Evolutionary conservation across 768 basidiomycete species (phyloP).

Genomic region (Suillus hirtellus): DNA sequence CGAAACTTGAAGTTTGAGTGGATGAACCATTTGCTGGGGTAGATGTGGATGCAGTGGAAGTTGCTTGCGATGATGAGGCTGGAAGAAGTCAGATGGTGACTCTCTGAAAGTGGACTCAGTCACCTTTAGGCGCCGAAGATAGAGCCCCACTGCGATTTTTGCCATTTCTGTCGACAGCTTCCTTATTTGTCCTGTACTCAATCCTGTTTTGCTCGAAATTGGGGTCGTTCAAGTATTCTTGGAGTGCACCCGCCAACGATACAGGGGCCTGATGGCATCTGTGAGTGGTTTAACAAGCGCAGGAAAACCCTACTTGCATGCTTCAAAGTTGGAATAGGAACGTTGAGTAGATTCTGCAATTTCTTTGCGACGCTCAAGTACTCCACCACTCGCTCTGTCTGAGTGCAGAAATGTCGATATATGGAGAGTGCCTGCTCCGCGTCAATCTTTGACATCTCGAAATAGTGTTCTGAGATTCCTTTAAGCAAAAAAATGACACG

Average conservation of each 20-base stretch:
- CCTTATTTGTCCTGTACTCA: constrained; percentile 87
- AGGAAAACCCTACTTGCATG: constrained; percentile 53
- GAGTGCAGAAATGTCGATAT: constrained; percentile 92
- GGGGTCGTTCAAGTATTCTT: constrained; percentile 95
- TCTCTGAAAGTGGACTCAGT: constrained; percentile 15
- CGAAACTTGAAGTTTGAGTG: constrained; percentile 22
- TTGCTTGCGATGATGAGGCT: constrained; percentile 20
- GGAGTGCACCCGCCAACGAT: constrained; percentile 87
- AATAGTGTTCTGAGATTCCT: constrained; percentile 76
- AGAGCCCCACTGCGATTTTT: constrained; percentile 15
- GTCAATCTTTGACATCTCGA: constrained; percentile 96
- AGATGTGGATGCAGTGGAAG: constrained; percentile 21
- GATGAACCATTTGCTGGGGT: constrained; percentile 27
- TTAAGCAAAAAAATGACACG: constrained; percentile 15
- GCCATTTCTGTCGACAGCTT: constrained; percentile 49
- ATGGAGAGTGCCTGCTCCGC: constrained; percentile 81
- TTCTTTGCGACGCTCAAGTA: constrained; percentile 91
- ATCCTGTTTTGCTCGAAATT: constrained; percentile 94
- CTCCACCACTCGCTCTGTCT: constrained; percentile 91
- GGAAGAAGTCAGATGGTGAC: constrained; percentile 6
- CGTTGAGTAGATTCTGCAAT: constrained; percentile 88
- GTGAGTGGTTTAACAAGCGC: constrained; percentile 5
- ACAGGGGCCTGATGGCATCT: constrained; percentile 75
- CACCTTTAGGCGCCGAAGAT: constrained; percentile 22
- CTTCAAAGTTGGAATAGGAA: constrained; percentile 91